Base-by-base conservation (phyloP, 2,329 filamentous ascomycete genomes). In the Trichoderma atrobrunneum region DNA sequence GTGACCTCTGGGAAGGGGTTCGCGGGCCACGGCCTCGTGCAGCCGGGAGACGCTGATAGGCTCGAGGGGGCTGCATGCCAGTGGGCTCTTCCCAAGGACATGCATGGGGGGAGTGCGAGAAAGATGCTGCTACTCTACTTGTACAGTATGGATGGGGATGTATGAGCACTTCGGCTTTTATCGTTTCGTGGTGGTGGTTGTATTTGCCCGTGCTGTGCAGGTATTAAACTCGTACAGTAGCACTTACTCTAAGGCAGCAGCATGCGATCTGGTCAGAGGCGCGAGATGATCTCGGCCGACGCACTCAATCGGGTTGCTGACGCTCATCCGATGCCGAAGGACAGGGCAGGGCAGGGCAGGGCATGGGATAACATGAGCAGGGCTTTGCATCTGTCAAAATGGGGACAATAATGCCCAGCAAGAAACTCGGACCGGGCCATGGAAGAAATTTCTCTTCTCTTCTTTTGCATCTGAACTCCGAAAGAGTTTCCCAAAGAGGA, bases 231-330 rank as follows among this genome's bases (percentile, higher is more conserved):
- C 24, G 26, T 32, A 59, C 54, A 30, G 54, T 26, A 28, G 28
- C 54, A 30, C 14, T 39, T 8, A 39, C 36, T 39, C 16, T 26
- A 57, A 57, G 54, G 43, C 21, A 57, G 54, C 54, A 26, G 24
- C 54, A 30, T 48, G 43, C 43, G 28, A 57, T 57, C 54, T 57
- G 24, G 54, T 26, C 24, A 24, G 36, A 28, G 26, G 36, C 36
- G 57, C n/a, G 32, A 62, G 57, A 64, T 71, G 61, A 65, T 71
- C 69, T 71, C 60, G 69, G 69, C 69, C 69, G 60, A 71, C 60
- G 61, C 61, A 30, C 69, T 56, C 21, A 56, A 65, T 71, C 34
- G 60, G 69, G 69, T 39, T 70, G 67, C 67, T 70, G 30, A 70
- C 36, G 16, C 28, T 69, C 56, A 51, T 34, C 32, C 57, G 12